A percentile compares a stretch with the other conserved stretches of the same genome.
These are phyloP conservation scores for Vitis riparia DNA, from an alignment of 164 flowering plant species.

Conservation along the genomic window DNA sequence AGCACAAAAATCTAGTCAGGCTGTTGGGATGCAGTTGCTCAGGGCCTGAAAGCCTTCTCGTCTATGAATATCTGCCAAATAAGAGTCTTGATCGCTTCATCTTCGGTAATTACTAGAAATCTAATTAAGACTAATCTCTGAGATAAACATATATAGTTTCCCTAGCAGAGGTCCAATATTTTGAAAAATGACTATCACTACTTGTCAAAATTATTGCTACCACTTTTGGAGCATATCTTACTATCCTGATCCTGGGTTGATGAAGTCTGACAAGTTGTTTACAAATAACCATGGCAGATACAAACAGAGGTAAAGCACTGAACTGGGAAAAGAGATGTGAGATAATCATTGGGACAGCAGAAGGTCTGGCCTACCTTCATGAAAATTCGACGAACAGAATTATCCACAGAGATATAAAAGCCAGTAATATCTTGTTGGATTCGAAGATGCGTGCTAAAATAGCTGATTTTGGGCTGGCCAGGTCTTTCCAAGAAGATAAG, in stretches of 20 bases:
- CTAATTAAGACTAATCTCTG: not conserved
- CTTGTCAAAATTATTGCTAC: not conserved
- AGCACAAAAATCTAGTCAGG: constrained; percentile 73
- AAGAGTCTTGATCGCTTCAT: constrained; percentile 70
- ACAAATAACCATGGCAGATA: constrained; percentile 40
- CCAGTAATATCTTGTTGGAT: constrained; percentile 64
- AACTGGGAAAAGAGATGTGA: constrained; percentile 60
- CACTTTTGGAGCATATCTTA: no score
- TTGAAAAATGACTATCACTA: not conserved
- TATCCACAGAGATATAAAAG: constrained; percentile 70
- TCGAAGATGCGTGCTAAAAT: constrained; percentile 57
- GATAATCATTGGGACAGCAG: constrained; percentile 57
- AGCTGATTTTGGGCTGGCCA: constrained; percentile 70
- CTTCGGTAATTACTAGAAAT: constrained; percentile 43
- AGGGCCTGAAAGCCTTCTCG: constrained; percentile 80
- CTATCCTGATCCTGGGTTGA: not conserved
- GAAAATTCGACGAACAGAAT: constrained; percentile 42
- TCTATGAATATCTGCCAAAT: constrained; percentile 63
- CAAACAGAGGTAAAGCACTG: constrained; percentile 51
- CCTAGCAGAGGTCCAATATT: not conserved
- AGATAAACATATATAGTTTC: not conserved
- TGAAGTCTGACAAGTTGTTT: not conserved
- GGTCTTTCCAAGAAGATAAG: constrained; percentile 80
- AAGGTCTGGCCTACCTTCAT: constrained; percentile 63
- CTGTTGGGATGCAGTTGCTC: constrained; percentile 74